Evolutionary conservation across 495 filamentous ascomycete species (phyloP), one percentile per base, ranked within the genome.

Genomic region (Lophiotrema nucula): DNA sequence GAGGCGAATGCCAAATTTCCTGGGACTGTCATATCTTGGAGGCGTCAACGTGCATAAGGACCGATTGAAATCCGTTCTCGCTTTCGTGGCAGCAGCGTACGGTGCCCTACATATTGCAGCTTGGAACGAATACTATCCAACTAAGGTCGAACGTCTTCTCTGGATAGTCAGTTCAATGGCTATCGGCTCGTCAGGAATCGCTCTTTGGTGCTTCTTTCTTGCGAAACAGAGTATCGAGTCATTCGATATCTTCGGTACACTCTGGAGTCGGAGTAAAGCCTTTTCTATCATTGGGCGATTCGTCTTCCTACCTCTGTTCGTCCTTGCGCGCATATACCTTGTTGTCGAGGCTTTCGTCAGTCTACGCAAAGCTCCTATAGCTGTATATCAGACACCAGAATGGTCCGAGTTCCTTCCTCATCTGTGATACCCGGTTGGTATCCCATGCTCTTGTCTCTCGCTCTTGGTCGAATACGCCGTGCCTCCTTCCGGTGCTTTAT

Each of bases 291-390:
- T 43, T 10, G 33, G 21, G 1, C 4, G 23, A 25, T 31, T 15
- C 26, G 38, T 58, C 22, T 8, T 58, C 1, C 24, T 26, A 6
- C 52, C 52, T 16, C 35, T 55, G 1, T 56, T 55, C 39, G 31
- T 56, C 10, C 11, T 56, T 1, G 50, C 58, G 4, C 26, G 58
- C 3, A 31, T 62, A 3, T 62, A 33, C 26, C 27, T 62, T 13
- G 52, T 62, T 4, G 52, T 62, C 10, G 58, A 62, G 45, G 58
- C 42, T n/a, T 62, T 62, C 31, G 41, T 44, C 23, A 62, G 58
- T 56, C 28, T 62, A 4, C 25, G 58, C 3, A 19, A 39, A 33
- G 43, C 33, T 2, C 58, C 58, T 4, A 31, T 19, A 12, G 52
- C 41, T 0, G 33, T 55, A 16, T 62, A 56, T 19, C 19, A 50